Evolutionary conservation across 2,329 filamentous ascomycete genomes (phyloP), one percentile per base, ranked within the genome.

Genomic region (Alternaria hordeiaustralica): DNA sequence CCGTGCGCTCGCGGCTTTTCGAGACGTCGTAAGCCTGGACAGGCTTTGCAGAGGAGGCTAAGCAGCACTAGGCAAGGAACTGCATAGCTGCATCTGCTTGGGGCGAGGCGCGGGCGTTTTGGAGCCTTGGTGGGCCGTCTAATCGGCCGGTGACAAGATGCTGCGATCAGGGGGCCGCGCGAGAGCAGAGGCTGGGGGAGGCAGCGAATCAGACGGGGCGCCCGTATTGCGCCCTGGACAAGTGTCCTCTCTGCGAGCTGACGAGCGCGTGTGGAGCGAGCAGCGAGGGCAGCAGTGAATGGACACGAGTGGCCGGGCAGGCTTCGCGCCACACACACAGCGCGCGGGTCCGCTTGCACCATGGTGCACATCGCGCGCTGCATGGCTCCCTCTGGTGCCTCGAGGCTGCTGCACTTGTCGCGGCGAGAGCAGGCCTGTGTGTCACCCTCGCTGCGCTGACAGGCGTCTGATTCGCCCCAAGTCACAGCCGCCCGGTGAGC

Each of bases 21-120:
- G 68, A 73, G 73, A 73, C 69, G 75, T 77, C 73, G 76, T 77
- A 70, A 78, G 75, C 75, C 66, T 70, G 69, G 59, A 61, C 64
- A 63, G 64, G 63, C 65, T 72, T 60, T 59, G 57, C 59, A 55
- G 46, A 49, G 57, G 41, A 43, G 60, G 23, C 67, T 65, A 69
- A 28, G 46, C 55, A 45, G 47, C 54, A 60, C 70, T 72, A 72
- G 63, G 59, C 63, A 66, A 58, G 30, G 57, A 66, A 58, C 54
- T 70, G 71, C 57, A 63, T 70, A 53, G 65, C 23, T 55, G 58
- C 61, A 61, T 69, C 68, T 72, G 57, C 44, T 67, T 71, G 68
- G 72, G 74, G 71, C 69, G 72, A 74, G 69, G 68, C 66, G 69
- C 66, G 66, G 66, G 69, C 61, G 70, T 68, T 69, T 68, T 71